Evolutionary conservation across 2,329 filamentous ascomycete species (phyloP).

Genomic region (Cytospora chrysosperma): DNA sequence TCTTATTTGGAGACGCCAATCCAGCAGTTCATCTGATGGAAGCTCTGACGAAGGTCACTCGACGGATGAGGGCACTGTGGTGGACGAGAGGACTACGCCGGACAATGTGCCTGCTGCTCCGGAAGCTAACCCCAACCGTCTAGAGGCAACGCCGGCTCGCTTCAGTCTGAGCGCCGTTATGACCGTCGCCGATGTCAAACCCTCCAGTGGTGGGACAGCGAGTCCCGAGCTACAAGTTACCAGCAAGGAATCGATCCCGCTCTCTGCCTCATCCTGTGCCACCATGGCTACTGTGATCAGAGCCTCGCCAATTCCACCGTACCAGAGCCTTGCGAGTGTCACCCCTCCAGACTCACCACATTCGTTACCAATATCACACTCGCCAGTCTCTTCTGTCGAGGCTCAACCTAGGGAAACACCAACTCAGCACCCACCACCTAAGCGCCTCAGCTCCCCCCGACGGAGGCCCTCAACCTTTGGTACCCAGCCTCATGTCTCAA

Average conservation of each 20-base stretch:
- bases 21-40: conserved; percentile 16
- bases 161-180: conserved; percentile 14
- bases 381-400: conserved; percentile 16
- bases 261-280: conserved; percentile 9
- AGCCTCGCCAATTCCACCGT: conserved; percentile 9
- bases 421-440: conserved; percentile 8
- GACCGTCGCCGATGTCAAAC: conserved; percentile 21
- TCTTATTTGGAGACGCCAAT: conserved; percentile 17
- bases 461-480: background rate
- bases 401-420: conserved; percentile 1
- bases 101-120: background rate
- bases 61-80: conserved; percentile 18
- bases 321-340: conserved; percentile 8
- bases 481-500: background rate
- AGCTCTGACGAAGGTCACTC: background rate
- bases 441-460: conserved; percentile 9
- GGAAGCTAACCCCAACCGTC: background rate
- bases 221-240: background rate
- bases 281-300: conserved; percentile 12
- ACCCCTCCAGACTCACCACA: conserved; percentile 21
- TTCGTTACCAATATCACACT: conserved; percentile 3
- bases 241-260: conserved; percentile 5
- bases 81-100: conserved; percentile 25
- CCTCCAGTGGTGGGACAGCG: conserved; percentile 1
- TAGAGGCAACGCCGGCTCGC: background rate